Evolutionary conservation across 2,329 filamentous ascomycete genomes (phyloP), one percentile per base, ranked within the genome.

Genomic region (Tolypocladium cylindrosporum): DNA sequence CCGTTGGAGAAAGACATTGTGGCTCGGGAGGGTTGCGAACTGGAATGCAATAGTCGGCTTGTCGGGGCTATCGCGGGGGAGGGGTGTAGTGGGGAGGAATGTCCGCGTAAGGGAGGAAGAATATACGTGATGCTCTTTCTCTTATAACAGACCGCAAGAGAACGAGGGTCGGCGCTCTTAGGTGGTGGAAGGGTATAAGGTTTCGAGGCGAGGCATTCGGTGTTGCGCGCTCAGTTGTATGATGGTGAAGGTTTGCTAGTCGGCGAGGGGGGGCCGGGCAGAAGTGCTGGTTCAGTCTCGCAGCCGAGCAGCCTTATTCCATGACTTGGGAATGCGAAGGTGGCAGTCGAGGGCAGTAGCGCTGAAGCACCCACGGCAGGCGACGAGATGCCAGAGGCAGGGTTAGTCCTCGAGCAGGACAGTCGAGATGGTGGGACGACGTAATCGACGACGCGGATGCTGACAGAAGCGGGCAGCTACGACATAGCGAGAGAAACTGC

Each of bases 1-100:
- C 75, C 74, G 68, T 79, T 82, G 55, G 79, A 79, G 72, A 82
- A 85, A 64, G 82, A 79, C 82, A 85, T 64, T 14, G 52, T 84
- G 68, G 64, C 76, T 67, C 62, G 55, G 61, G 56, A 36, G 57
- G 58, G 61, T 59, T 55, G 45, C 56, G 59, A 59, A 61, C 61
- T 67, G 68, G 65, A 67, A 71, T 69, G 68, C 59, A 64, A 55
- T 54, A 31, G 31, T 54, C 55, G 40, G 21, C 19, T 27, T 27
- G 39, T 40, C 59, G 57, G 52, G 59, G 63, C 61, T 55, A 51
- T 58, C 24, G 56, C 42, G 53, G 48, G 61, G 63, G 64, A 64
- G 63, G 61, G 62, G 60, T 56, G 61, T 57, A 55, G 53, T 51
- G 60, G 60, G 57, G 51, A 66, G 64, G 66, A 71, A 69, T 69